Evolutionary conservation across 306 rosid species (phyloP), one percentile per base, ranked within the genome.

Genomic region (Rubus idaeus): DNA sequence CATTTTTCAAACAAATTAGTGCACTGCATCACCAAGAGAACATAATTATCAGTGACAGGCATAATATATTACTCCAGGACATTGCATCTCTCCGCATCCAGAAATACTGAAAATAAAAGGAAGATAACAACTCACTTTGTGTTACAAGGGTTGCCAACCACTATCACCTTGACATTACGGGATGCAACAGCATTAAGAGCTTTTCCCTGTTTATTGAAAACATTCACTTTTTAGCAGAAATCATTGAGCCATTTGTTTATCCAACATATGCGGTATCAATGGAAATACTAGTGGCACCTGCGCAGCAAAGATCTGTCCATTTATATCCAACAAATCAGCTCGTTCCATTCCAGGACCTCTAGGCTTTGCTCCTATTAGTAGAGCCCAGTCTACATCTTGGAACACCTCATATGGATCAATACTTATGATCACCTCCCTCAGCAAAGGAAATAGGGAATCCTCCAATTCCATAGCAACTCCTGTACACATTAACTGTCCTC

Each of bases 381-480:
- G 85, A 37, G 97, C 97, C 99, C 99, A 95, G 46, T 89, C 97
- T 57, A 78, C 97, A 84, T 90, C 97, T 95, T 89, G 92, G 91
- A 92, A 95, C 56, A 95, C 97, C 73, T 95, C 99, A 77, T 87
- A 90, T 37, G 99, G 89, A 87, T 95, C 94, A 83, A 91, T 84
- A 68, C 99, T 83, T 75, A 95, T 92, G 60, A 79, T 85, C 65
- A 95, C 99, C 84, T 95, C 99, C 81, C 97, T 88, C 76, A 95
- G 68, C 80, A 95, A 78, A 51, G 99, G 99, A 85, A 87, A 95
- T 84, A 95, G 80, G 42, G 92, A 95, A 77, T 95, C 99, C 86
- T 95, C 99, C 84, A 95, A 75, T 82, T 95, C 99, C 99, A 95
- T 95, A 42, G 99, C 99, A 81, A 95, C 99, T 69, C 99, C 99